Percentiles rank a stretch among this genome's conserved stretches.
Evolutionary conservation across 805 yeast genomes (phyloP).

Genomic region (Candida boidinii): DNA sequence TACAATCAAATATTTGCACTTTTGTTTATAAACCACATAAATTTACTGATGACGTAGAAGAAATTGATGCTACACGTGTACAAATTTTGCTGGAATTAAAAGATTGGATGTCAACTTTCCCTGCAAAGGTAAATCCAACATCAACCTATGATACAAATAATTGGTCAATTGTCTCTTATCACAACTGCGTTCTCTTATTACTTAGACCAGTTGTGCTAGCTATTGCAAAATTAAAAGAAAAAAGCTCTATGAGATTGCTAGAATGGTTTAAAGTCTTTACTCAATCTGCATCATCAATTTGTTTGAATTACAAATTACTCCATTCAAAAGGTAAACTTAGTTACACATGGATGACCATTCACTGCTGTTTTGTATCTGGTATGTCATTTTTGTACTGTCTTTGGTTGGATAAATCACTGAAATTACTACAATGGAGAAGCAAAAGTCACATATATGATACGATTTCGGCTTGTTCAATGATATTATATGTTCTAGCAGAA

Average conservation of each 20-base stretch:
- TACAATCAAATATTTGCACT: constrained; percentile 25
- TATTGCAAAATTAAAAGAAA: constrained; percentile 7
- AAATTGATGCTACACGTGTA: constrained; percentile 19
- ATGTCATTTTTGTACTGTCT: constrained; percentile 23
- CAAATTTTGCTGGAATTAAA: constrained; percentile 24
- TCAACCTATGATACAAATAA: constrained; percentile 23
- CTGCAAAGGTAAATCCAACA: constrained; percentile 15
- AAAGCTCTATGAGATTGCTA: constrained; percentile 12
- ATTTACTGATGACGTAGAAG: constrained; percentile 12
- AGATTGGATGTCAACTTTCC: constrained; percentile 24
- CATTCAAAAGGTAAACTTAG: constrained; percentile 17
- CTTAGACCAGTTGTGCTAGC: constrained; percentile 24
- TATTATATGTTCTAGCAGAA: constrained; percentile 22
- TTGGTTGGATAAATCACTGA: constrained; percentile 20
- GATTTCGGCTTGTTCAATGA: constrained; percentile 19
- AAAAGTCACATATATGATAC: constrained; percentile 20
- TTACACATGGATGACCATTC: constrained; percentile 25
- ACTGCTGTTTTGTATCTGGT: constrained; percentile 23
- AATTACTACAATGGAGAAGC: constrained; percentile 18
- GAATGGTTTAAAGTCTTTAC: constrained; percentile 27
- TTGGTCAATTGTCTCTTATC: constrained; percentile 26
- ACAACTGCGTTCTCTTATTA: constrained; percentile 23
- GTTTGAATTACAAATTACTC: constrained; percentile 20
- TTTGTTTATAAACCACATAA: constrained; percentile 23
- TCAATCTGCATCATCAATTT: constrained; percentile 21